Evolutionary conservation across 2,329 filamentous ascomycete genomes (phyloP).

Genomic region (Cladosporium sp.): DNA sequence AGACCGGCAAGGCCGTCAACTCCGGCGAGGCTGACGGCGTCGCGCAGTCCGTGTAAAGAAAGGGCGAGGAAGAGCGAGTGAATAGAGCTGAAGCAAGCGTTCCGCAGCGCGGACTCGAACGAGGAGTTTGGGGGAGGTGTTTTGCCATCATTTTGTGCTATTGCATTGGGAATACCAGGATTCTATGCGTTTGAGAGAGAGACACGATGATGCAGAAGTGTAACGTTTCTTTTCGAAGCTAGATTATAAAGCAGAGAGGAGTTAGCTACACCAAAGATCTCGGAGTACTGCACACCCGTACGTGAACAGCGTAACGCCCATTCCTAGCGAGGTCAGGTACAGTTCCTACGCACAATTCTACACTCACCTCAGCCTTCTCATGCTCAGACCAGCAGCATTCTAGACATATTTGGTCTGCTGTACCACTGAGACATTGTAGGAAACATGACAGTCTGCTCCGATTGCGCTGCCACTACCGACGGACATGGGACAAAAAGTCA

Average conservation of each 20-base stretch:
- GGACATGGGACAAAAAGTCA: background rate
- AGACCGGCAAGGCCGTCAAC: constrained; percentile 92
- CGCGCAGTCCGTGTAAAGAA: constrained; percentile 25
- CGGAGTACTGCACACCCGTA: background rate
- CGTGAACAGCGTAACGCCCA: background rate
- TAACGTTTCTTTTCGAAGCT: background rate
- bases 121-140: background rate
- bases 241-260: background rate
- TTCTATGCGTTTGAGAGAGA: background rate
- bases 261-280: background rate
- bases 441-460: too few species aligned
- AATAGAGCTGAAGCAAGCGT: background rate
- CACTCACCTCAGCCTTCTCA: too few species aligned
- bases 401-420: too few species aligned
- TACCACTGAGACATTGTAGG: too few species aligned
- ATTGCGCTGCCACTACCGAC: background rate
- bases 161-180: background rate
- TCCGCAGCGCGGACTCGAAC: too few species aligned
- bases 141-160: background rate
- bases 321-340: background rate
- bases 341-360: too few species aligned
- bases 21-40: constrained; percentile 67
- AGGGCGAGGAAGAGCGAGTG: background rate
- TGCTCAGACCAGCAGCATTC: too few species aligned
- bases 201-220: background rate